phyloP scores from a whole-genome alignment of 2,329 filamentous ascomycete species.

The Fusarium sublunatum region DNA sequence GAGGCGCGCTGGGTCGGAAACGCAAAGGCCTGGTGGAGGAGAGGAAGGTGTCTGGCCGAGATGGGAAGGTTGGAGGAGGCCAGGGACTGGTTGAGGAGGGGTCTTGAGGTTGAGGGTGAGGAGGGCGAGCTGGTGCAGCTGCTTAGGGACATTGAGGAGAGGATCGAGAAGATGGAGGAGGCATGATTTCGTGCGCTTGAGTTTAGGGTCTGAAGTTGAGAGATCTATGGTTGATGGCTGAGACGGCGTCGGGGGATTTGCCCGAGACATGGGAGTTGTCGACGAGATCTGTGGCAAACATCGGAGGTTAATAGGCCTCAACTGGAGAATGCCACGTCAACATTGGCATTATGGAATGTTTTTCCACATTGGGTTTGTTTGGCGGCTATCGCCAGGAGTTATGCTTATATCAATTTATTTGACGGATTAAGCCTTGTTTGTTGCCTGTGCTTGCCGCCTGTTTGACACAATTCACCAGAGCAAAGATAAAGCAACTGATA shows the following conservation, averaged over 20 bases:
- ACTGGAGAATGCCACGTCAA: slow-evolving; percentile 16
- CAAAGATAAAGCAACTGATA: slow-evolving; percentile 5
- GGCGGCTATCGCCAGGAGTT: slow-evolving; percentile 21
- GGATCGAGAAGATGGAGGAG: slow-evolving; percentile 55
- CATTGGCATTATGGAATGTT: slow-evolving; percentile 18
- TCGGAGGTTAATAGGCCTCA: slow-evolving; percentile 11
- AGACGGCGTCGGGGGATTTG: background rate
- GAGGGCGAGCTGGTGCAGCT: slow-evolving; percentile 72
- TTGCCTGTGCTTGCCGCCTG: background rate
- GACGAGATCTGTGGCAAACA: background rate
- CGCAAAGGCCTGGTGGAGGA: slow-evolving; percentile 93
- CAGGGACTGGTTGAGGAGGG: slow-evolving; percentile 78
- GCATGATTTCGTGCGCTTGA: slow-evolving; percentile 1
- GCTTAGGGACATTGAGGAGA: slow-evolving; percentile 69
- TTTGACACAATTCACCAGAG: background rate
- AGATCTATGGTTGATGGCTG: slow-evolving; percentile 2
- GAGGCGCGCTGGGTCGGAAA: slow-evolving; percentile 89
- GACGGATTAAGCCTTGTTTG: background rate
- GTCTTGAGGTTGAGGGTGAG: slow-evolving; percentile 84
- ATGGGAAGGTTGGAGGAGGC: slow-evolving; percentile 91
- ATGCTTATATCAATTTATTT: slow-evolving; percentile 18
- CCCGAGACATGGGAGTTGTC: slow-evolving; percentile 23
- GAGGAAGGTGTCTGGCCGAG: slow-evolving; percentile 86
- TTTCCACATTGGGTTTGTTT: slow-evolving; percentile 15
- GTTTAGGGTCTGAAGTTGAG: background rate